These are phyloP conservation scores for Rugosomyces carneus DNA, from an alignment of 1,284 basidiomycete genomes.

Conservation along the genomic window DNA sequence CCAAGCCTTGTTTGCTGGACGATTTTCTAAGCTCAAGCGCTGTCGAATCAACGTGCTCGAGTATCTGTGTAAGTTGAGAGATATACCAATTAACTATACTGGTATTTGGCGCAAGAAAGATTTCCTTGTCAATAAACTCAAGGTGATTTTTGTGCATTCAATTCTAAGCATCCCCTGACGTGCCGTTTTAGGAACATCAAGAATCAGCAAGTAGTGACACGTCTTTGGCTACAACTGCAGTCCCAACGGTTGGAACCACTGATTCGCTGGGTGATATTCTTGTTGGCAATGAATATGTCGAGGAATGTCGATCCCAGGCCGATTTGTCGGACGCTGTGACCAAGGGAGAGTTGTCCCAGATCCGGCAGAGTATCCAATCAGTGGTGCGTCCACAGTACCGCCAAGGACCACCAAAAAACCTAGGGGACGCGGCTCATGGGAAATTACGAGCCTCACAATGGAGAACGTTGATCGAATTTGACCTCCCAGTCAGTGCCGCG, in stretches of 20 bases:
- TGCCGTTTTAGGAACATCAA: neutral
- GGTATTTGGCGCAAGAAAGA: neutral
- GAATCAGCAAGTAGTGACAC: too few species aligned
- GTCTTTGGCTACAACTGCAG: too few species aligned
- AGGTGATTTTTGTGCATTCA: neutral
- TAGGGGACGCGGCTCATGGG: slow-evolving; percentile 20
- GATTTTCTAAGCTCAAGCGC: neutral
- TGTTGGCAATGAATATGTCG: neutral
- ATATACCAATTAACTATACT: neutral
- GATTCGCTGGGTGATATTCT: neutral
- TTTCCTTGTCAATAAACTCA: neutral
- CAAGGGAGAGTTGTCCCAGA: slow-evolving; percentile 12
- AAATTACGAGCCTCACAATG: slow-evolving; percentile 27
- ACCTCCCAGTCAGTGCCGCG: slow-evolving; percentile 17
- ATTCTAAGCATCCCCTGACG: neutral
- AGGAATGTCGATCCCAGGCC: neutral
- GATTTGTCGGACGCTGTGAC: slow-evolving; percentile 2
- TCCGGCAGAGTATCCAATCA: slow-evolving; percentile 13
- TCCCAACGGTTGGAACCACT: neutral
- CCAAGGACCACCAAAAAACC: slow-evolving; percentile 15
- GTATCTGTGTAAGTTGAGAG: neutral
- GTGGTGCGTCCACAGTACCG: slow-evolving; percentile 16
- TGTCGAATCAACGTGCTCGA: neutral
- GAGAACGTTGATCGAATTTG: slow-evolving; percentile 20
- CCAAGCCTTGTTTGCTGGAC: neutral